Evolutionary conservation across 2,329 filamentous ascomycete genomes (phyloP).

Genomic region (Hypocrella siamensis): DNA sequence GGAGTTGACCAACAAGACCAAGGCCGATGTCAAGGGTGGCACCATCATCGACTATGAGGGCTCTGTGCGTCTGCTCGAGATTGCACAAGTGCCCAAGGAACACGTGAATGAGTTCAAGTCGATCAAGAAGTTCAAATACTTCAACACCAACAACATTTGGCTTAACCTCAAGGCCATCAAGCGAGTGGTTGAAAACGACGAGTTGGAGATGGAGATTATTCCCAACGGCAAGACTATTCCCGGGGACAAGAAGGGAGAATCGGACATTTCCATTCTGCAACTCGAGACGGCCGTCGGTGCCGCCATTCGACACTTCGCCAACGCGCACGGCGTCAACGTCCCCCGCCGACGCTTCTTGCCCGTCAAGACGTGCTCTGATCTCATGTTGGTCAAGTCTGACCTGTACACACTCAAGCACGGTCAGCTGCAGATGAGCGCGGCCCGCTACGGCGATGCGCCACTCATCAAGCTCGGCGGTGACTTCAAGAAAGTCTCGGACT

Average conservation of each 20-base stretch:
- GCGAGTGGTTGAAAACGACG: slow-evolving; percentile 95
- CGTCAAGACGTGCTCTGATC: slow-evolving; percentile 98
- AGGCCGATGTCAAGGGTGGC: slow-evolving; percentile 99
- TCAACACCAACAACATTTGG: slow-evolving; percentile 99
- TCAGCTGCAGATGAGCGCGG: slow-evolving; percentile 91
- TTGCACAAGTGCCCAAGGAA: slow-evolving; percentile 98
- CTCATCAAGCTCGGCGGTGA: slow-evolving; percentile 97
- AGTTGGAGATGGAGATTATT: slow-evolving; percentile 99
- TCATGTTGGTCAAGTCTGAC: slow-evolving; percentile 99
- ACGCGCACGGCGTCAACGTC: slow-evolving; percentile 97
- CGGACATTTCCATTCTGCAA: slow-evolving; percentile 92
- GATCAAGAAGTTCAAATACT: slow-evolving; percentile 99
- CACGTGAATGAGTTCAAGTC: slow-evolving; percentile 99
- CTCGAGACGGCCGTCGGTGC: slow-evolving; percentile 97
- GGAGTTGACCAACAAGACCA: slow-evolving; percentile 99
- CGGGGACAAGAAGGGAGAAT: slow-evolving; percentile 98
- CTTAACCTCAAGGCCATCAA: slow-evolving; percentile 96
- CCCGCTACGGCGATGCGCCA: slow-evolving; percentile 88
- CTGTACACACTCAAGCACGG: slow-evolving; percentile 98
- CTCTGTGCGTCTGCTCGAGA: slow-evolving; percentile 90
- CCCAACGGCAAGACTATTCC: slow-evolving; percentile 98
- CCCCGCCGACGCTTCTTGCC: slow-evolving; percentile 95
- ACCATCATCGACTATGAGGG: slow-evolving; percentile 99
- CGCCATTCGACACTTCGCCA: slow-evolving; percentile 96
- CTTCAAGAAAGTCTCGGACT: slow-evolving; percentile 99